phyloP scores from a whole-genome alignment of 2,329 filamentous ascomycete species.

The Pestalotiopsis sp. region DNA sequence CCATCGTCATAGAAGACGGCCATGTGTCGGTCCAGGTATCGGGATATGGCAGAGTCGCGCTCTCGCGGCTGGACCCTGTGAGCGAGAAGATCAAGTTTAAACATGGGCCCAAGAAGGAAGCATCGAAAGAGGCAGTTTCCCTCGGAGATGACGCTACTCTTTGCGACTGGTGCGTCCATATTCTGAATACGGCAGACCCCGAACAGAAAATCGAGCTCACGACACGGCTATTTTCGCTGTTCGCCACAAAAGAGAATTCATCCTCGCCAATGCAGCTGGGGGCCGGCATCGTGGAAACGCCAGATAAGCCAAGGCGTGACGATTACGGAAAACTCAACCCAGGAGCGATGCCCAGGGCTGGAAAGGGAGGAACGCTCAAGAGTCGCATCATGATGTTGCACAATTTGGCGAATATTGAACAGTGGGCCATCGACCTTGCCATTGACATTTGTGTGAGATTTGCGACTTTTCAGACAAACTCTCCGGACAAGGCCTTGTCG shows the following conservation, averaged over 20 bases:
- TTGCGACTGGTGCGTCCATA: conserved; percentile 49
- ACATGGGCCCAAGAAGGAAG: conserved; percentile 26
- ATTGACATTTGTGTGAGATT: conserved; percentile 49
- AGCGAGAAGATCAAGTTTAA: conserved; percentile 48
- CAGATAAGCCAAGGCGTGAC: conserved; percentile 42
- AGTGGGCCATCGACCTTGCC: conserved; percentile 49
- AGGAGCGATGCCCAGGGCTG: conserved; percentile 39
- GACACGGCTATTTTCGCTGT: conserved; percentile 42
- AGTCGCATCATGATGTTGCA: conserved; percentile 48
- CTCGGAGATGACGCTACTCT: conserved; percentile 42
- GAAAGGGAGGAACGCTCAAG: conserved; percentile 43
- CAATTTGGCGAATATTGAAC: conserved; percentile 48
- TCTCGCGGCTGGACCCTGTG: conserved; percentile 41
- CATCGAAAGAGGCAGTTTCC: conserved; percentile 24
- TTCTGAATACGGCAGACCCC: conserved; percentile 43
- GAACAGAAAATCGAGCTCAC: conserved; percentile 49
- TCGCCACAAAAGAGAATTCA: conserved; percentile 38
- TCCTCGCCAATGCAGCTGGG: conserved; percentile 43
- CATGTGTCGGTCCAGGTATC: conserved; percentile 35
- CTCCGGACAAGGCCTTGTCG: conserved; percentile 16
- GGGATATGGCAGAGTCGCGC: conserved; percentile 20
- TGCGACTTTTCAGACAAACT: conserved; percentile 40
- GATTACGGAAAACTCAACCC: conserved; percentile 39
- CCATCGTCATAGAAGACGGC: conserved; percentile 37
- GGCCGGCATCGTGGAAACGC: conserved; percentile 34